These are phyloP conservation scores for Fusarium napiforme DNA, from an alignment of 2,329 filamentous ascomycete genomes.

Conservation along the genomic window DNA sequence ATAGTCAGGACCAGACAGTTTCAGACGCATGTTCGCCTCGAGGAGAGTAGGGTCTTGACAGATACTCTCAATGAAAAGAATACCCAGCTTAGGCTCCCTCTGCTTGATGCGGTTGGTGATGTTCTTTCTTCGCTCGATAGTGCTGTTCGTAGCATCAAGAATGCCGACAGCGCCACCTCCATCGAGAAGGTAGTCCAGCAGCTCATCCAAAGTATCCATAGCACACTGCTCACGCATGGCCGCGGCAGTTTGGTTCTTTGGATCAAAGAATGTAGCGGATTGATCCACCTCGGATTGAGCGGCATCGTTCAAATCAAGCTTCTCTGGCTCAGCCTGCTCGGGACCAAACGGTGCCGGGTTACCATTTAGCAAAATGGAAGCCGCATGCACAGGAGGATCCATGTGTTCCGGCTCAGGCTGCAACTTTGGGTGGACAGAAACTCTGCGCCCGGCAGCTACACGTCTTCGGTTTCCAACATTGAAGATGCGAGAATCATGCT, in stretches of 20 bases:
- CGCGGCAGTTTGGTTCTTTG: conserved; percentile 83
- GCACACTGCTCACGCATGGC: conserved; percentile 91
- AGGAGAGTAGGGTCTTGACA: conserved; percentile 86
- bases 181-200: conserved; percentile 87
- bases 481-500: conserved; percentile 96
- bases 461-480: conserved; percentile 94
- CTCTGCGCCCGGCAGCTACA: conserved; percentile 73
- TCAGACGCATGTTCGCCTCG: conserved; percentile 96
- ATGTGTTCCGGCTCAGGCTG: conserved; percentile 51
- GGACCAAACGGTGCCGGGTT: conserved; percentile 51
- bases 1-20: conserved; percentile 96
- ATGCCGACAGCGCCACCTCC: conserved; percentile 91
- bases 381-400: conserved; percentile 62
- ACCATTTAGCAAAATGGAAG: conserved; percentile 69
- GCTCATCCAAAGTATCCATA: conserved; percentile 89
- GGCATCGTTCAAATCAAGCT: conserved; percentile 49
- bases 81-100: conserved; percentile 86
- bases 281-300: conserved; percentile 75
- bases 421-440: conserved; percentile 49
- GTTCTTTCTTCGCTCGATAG: conserved; percentile 82
- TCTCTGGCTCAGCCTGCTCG: conserved; percentile 52
- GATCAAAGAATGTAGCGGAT: conserved; percentile 93
- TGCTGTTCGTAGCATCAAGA: conserved; percentile 97
- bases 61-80: conserved; percentile 94
- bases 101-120: conserved; percentile 85